phyloP scores from a whole-genome alignment of 495 filamentous ascomycete species.

The Ramalina peruviana region DNA sequence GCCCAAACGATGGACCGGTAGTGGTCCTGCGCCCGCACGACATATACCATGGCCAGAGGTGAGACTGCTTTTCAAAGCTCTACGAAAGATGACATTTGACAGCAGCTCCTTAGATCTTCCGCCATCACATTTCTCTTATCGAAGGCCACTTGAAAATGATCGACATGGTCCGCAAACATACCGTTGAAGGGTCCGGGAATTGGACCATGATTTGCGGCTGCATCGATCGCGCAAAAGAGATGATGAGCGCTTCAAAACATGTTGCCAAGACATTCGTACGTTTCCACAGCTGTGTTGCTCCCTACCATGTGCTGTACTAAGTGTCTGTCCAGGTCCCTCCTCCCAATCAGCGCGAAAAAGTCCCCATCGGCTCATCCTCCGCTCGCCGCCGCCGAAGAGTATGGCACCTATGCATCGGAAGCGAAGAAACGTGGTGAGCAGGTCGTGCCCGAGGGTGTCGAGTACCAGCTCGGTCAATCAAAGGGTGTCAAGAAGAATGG shows the following conservation, averaged over 20 bases:
- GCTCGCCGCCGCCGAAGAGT: slow-evolving; percentile 17
- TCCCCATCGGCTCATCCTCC: slow-evolving; percentile 19
- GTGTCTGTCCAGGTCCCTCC: slow-evolving; percentile 11
- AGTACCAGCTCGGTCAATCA: slow-evolving; percentile 17
- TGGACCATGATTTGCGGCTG: slow-evolving; percentile 11
- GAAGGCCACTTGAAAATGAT: slow-evolving; percentile 24
- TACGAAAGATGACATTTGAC: neutral
- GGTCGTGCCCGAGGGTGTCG: slow-evolving; percentile 8
- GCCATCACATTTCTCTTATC: slow-evolving; percentile 19
- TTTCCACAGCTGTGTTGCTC: neutral
- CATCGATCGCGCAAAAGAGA: slow-evolving; percentile 16
- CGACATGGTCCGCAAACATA: slow-evolving; percentile 22
- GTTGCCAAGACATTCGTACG: slow-evolving; percentile 15
- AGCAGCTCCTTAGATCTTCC: slow-evolving; percentile 16
- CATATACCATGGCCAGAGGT: slow-evolving; percentile 18
- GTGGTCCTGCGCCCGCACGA: slow-evolving; percentile 16
- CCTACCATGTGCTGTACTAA: neutral
- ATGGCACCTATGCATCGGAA: slow-evolving; percentile 9
- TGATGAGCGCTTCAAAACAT: slow-evolving; percentile 16
- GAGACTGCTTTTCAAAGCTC: neutral
- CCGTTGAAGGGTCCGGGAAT: slow-evolving; percentile 15
- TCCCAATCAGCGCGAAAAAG: slow-evolving; percentile 12
- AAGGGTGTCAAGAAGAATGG: slow-evolving; percentile 10
- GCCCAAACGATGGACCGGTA: slow-evolving; percentile 15
- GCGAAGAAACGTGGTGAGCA: slow-evolving; percentile 14